Conservation (phyloP, 2,329 filamentous ascomycete genomes). For the Claviceps monticola region DNA sequence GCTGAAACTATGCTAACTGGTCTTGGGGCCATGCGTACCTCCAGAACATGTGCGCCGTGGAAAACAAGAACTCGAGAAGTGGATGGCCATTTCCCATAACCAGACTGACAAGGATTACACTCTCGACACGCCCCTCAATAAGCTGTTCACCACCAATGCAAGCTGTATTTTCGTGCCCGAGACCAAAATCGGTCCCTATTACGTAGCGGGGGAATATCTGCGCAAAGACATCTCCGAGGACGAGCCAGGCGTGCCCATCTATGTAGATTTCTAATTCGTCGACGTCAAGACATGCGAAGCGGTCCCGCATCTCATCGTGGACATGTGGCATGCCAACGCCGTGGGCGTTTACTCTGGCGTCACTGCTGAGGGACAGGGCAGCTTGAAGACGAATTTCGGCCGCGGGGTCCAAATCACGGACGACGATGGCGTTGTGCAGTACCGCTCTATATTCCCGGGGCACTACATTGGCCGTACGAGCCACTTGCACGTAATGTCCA, state of each 20-base stretch:
- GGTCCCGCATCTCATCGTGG: slow-evolving; percentile 24
- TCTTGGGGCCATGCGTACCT: background rate
- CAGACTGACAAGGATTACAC: background rate
- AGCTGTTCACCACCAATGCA: slow-evolving; percentile 7
- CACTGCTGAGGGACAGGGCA: slow-evolving; percentile 20
- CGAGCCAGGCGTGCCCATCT: slow-evolving; percentile 24
- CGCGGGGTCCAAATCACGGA: slow-evolving; percentile 28
- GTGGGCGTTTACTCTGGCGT: slow-evolving; percentile 32
- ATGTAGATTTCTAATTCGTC: slow-evolving; percentile 29
- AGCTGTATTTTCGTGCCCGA: slow-evolving; percentile 7
- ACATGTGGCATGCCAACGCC: slow-evolving; percentile 32
- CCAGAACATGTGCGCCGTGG: slow-evolving; percentile 3
- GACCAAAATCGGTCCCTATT: slow-evolving; percentile 8
- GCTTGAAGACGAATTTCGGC: slow-evolving; percentile 22
- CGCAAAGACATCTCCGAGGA: slow-evolving; percentile 26
- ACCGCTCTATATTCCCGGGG: slow-evolving; percentile 29
- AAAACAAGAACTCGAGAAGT: slow-evolving; percentile 3
- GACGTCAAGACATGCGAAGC: slow-evolving; percentile 27
- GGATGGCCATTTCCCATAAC: slow-evolving; percentile 2
- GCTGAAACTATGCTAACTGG: too few relatives aligned
- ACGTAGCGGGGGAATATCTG: slow-evolving; percentile 24
- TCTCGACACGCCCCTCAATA: slow-evolving; percentile 4
- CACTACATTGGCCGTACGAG: slow-evolving; percentile 27
- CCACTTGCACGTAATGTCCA: slow-evolving; percentile 25
- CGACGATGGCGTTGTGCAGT: slow-evolving; percentile 25